Evolutionary conservation across 495 filamentous ascomycete genomes (phyloP).

Genomic region (Penicillium paradoxum): DNA sequence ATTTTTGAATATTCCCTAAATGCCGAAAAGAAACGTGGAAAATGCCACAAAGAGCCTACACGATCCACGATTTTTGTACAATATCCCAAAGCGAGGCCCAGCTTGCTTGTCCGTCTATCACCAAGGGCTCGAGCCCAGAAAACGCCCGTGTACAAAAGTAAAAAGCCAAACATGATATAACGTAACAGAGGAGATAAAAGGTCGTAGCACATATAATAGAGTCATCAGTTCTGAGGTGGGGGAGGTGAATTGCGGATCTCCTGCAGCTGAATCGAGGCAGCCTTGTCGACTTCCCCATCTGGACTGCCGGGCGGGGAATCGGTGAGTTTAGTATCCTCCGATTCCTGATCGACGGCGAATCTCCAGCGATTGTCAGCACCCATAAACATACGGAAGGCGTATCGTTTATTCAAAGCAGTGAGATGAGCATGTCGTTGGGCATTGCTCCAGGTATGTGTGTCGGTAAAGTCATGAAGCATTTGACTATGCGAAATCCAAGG

Average conservation of each 20-base stretch:
- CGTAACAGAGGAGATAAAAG: background rate
- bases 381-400: constrained; percentile 36
- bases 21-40: too few relatives aligned
- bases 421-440: constrained; percentile 29
- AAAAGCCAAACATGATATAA: background rate
- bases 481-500: constrained; percentile 40
- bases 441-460: constrained; percentile 33
- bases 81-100: background rate
- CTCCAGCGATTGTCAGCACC: constrained; percentile 30
- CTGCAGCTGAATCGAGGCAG: constrained; percentile 14
- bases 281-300: constrained; percentile 11
- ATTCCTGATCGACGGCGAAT: constrained; percentile 37
- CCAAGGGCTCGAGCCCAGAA: background rate
- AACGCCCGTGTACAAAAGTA: background rate
- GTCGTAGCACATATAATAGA: background rate
- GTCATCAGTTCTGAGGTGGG: background rate
- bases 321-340: constrained; percentile 3
- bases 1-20: too few relatives aligned
- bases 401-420: constrained; percentile 28
- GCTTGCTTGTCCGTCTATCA: background rate
- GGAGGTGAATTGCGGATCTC: constrained; percentile 9
- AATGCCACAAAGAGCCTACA: background rate
- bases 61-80: background rate
- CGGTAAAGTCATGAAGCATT: constrained; percentile 34
- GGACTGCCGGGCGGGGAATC: background rate